These are phyloP conservation scores for Corynascus novoguineensis DNA, from an alignment of 495 filamentous ascomycete species.

Conservation along the genomic window DNA sequence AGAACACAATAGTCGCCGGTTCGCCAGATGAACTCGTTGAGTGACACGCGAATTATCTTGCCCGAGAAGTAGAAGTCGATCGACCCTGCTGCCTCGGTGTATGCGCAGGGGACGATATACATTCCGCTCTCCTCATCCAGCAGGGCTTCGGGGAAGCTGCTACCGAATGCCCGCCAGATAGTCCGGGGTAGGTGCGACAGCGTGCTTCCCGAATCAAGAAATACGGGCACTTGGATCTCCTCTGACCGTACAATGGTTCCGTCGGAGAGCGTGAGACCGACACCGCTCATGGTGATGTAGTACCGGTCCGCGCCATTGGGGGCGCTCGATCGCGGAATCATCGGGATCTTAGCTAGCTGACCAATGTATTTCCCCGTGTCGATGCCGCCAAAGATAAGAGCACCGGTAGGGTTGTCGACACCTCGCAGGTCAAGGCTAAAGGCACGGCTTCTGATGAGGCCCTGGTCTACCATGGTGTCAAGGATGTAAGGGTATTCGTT, in stretches of 20 bases:
- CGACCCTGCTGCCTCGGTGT: conserved; percentile 44
- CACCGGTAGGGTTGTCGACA: conserved; percentile 46
- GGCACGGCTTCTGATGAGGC: conserved; percentile 61
- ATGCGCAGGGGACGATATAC: conserved; percentile 55
- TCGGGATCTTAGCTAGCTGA: conserved; percentile 43
- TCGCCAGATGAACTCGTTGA: conserved; percentile 56
- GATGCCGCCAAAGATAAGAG: conserved; percentile 76
- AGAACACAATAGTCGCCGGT: conserved; percentile 24
- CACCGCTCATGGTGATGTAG: conserved; percentile 24
- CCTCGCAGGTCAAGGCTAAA: conserved; percentile 64
- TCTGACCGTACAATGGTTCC: conserved; percentile 17
- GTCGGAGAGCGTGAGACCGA: conserved; percentile 26
- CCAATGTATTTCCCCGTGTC: conserved; percentile 65
- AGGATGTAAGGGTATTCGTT: conserved; percentile 64
- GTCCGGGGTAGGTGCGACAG: conserved; percentile 21
- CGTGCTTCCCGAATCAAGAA: conserved; percentile 30
- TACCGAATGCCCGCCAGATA: conserved; percentile 27
- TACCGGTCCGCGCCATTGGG: conserved; percentile 26
- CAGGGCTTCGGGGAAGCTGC: conserved; percentile 19
- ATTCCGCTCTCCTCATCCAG: conserved; percentile 31
- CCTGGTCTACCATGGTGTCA: conserved; percentile 53
- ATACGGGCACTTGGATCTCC: conserved; percentile 22
- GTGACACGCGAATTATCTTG: conserved; percentile 52
- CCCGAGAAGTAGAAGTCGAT: conserved; percentile 56
- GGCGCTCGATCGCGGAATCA: conserved; percentile 36